Conservation (phyloP, 192 early-diverging fungal species). For the Mycoemilia scoparia region DNA sequence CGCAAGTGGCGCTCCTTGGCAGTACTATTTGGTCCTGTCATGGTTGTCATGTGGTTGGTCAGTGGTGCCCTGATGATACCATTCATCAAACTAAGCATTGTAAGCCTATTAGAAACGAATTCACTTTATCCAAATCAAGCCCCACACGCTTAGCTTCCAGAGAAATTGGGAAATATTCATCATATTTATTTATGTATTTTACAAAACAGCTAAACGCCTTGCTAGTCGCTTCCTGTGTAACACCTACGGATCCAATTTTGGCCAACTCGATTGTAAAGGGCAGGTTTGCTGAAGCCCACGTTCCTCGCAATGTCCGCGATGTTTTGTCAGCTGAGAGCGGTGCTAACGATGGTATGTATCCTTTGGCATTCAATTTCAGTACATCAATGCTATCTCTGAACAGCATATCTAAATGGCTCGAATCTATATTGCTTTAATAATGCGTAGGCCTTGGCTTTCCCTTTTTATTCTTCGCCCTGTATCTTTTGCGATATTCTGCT, state of each 20-base stretch:
- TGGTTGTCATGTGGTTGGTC: conserved; percentile 67
- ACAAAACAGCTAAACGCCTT: conserved; percentile 50
- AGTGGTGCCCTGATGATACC: conserved; percentile 44
- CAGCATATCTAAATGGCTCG: too few relatives aligned
- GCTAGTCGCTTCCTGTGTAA: conserved; percentile 64
- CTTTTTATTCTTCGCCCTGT: conserved; percentile 59
- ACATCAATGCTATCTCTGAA: too few relatives aligned
- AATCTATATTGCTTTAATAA: too few relatives aligned
- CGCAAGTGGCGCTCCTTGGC: conserved; percentile 56
- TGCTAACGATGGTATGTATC: conserved; percentile 86
- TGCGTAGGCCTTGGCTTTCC: conserved; percentile 68
- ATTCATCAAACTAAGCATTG: conserved; percentile 30
- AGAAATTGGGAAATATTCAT: too few relatives aligned
- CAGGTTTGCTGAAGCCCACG: conserved; percentile 78
- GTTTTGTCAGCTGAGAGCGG: conserved; percentile 65
- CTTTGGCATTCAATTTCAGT: too few relatives aligned
- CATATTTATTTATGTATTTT: too few relatives aligned
- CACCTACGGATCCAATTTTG: conserved; percentile 88
- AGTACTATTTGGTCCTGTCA: conserved; percentile 60
- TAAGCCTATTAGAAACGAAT: too few relatives aligned
- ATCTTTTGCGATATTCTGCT: conserved; percentile 34
- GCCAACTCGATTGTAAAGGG: conserved; percentile 92
- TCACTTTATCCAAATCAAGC: too few relatives aligned
- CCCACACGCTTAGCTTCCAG: conserved; percentile 19
- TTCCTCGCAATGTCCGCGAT: conserved; percentile 63